Evolutionary conservation across 306 rosid genomes (phyloP).

Genomic region (Echinosophora koreensis): DNA sequence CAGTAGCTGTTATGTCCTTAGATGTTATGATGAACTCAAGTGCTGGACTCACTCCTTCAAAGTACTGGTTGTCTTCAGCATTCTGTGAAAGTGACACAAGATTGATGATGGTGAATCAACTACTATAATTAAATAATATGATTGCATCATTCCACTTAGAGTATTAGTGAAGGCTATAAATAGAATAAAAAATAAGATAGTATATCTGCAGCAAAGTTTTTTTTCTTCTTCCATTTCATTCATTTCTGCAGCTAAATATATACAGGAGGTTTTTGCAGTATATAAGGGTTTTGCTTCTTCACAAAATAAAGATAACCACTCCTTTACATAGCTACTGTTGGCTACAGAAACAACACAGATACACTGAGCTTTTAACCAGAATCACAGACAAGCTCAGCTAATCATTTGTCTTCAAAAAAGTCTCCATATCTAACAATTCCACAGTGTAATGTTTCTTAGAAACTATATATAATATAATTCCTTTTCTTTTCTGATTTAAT

Average conservation of each 20-base stretch:
- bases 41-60: constrained; percentile 57
- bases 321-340: too few species aligned
- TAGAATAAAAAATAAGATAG: neutral
- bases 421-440: too few species aligned
- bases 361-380: neutral
- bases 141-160: neutral
- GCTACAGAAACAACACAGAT: too few species aligned
- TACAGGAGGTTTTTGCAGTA: neutral
- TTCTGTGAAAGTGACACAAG: constrained; percentile 55
- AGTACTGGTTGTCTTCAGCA: constrained; percentile 81
- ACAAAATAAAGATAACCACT: too few species aligned
- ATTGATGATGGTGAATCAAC: constrained; percentile 10
- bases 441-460: neutral
- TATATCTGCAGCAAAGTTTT: neutral
- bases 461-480: too few species aligned
- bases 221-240: neutral
- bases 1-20: constrained; percentile 68
- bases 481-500: neutral
- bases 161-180: neutral
- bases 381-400: too few species aligned
- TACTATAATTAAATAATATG: neutral
- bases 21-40: constrained; percentile 74
- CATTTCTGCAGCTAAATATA: neutral
- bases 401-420: too few species aligned
- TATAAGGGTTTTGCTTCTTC: neutral